Evolutionary conservation across 371 early-diverging fungal genomes (phyloP), one percentile per base, ranked within the genome.

Genomic region (Zychaea mexicana): DNA sequence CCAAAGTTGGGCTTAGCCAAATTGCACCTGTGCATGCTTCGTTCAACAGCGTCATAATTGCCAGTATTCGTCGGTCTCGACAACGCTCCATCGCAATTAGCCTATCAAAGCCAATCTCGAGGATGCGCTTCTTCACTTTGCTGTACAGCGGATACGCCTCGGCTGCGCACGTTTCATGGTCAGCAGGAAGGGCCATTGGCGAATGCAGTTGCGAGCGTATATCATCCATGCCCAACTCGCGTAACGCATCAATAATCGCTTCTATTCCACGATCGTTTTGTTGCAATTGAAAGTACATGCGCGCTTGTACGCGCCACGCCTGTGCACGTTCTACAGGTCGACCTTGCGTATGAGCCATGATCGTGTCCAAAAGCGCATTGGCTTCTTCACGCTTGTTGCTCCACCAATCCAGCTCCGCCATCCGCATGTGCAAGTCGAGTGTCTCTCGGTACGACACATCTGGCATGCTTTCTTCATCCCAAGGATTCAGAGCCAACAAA

Each of bases 21-120:
- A 77, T 74, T 15, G 78, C 78, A n/a, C 74, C 74, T 1, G 68
- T 70, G 27, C 78, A 76, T 2, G 74, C 76, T 49, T 81, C 81
- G 33, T 74, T 69, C 15, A 81, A 33, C 3, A 78, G 47, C 15
- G 69, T 42, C 78, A 78, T 78, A 52, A 69, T 67, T 1, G 75
- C 73, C 32, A 73, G 53, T 10, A 67, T 65, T 2, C 67, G 64
- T 15, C 33, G 42, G 19, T 73, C 67, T 5, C 64, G 53, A 33
- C 78, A 78, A 0, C 64, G 71, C 0, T 63, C 56, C 10, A 60
- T 53, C 0, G 54, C 46, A 0, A 53, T 27, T 10, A 78, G 38
- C 15, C 49, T 55, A 3, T 73, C 69, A 53, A 74, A 68, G 3
- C 77, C 77, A 39, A 60, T 52, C 3, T 65, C 47, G 10, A 67